These are phyloP conservation scores for Exophiala dermatitidis DNA, from an alignment of 2,329 filamentous ascomycete species.

Conservation along the genomic window DNA sequence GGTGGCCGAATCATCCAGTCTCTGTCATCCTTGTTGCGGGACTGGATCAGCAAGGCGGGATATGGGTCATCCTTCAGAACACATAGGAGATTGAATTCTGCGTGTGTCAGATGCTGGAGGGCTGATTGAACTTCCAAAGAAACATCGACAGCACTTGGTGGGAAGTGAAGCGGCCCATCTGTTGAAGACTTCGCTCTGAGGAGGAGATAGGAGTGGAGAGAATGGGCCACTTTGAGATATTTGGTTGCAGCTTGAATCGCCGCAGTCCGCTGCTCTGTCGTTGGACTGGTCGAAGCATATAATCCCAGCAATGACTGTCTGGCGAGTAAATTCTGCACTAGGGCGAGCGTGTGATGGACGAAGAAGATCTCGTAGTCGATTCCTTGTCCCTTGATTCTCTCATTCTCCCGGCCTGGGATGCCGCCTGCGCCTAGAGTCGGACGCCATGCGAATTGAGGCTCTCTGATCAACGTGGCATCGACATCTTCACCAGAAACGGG, in stretches of 20 bases:
- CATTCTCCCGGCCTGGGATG: conserved; percentile 56
- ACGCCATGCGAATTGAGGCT: conserved; percentile 71
- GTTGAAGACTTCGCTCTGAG: conserved; percentile 40
- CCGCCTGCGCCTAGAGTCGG: conserved; percentile 60
- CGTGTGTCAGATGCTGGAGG: conserved; percentile 56
- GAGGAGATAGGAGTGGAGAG: conserved; percentile 64
- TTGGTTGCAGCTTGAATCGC: conserved; percentile 69
- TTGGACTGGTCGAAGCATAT: conserved; percentile 58
- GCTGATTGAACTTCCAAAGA: conserved; percentile 38
- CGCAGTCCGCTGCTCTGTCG: conserved; percentile 58
- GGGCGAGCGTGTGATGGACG: conserved; percentile 67
- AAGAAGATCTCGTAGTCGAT: conserved; percentile 81
- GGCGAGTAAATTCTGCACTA: conserved; percentile 65
- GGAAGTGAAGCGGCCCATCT: conserved; percentile 36
- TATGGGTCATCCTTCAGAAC: conserved; percentile 95
- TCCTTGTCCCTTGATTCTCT: conserved; percentile 62
- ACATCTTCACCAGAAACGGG: conserved; percentile 55
- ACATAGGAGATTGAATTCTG: conserved; percentile 82
- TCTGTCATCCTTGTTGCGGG: conserved; percentile 71
- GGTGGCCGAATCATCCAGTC: conserved; percentile 97
- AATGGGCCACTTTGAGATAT: conserved; percentile 68
- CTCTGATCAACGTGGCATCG: conserved; percentile 58
- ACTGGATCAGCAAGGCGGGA: conserved; percentile 70
- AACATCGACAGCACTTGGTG: conserved; percentile 39
- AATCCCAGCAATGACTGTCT: conserved; percentile 65